These are phyloP conservation scores for Fusarium nurragi DNA, from an alignment of 2,329 filamentous ascomycete genomes.

Conservation along the genomic window DNA sequence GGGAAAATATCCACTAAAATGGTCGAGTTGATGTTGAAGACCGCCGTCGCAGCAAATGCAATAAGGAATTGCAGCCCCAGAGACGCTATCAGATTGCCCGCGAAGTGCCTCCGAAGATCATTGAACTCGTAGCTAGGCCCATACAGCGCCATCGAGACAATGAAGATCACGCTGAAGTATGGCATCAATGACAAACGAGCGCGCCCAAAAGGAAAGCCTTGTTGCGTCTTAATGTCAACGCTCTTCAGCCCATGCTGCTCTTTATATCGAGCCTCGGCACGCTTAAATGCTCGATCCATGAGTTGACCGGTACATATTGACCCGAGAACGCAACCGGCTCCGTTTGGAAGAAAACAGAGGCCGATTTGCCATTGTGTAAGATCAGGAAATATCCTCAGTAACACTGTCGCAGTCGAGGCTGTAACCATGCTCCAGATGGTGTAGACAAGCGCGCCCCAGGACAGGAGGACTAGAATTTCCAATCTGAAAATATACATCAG, in stretches of 20 bases:
- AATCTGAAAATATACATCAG: conserved; percentile 45
- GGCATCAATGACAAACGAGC: not conserved
- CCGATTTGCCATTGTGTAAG: conserved; percentile 24
- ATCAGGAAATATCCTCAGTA: conserved; percentile 44
- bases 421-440: conserved; percentile 59
- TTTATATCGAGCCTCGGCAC: not conserved
- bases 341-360: conserved; percentile 26
- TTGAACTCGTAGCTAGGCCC: conserved; percentile 1
- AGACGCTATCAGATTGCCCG: not conserved
- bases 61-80: not conserved
- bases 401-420: conserved; percentile 18
- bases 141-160: not conserved
- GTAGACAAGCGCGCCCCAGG: conserved; percentile 52
- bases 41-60: not conserved
- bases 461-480: conserved; percentile 55
- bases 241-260: not conserved
- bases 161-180: not conserved
- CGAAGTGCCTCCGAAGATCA: not conserved
- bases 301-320: not conserved
- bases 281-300: conserved; percentile 5
- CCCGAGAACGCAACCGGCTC: not conserved
- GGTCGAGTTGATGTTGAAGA: conserved; percentile 1
- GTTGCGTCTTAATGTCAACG: not conserved
- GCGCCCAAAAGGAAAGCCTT: not conserved
- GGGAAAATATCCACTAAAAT: not conserved